A percentile compares a stretch with the other conserved stretches of the same genome.
phyloP scores from a whole-genome alignment of 768 basidiomycete genomes.

The Lanmaoa rubissima region DNA sequence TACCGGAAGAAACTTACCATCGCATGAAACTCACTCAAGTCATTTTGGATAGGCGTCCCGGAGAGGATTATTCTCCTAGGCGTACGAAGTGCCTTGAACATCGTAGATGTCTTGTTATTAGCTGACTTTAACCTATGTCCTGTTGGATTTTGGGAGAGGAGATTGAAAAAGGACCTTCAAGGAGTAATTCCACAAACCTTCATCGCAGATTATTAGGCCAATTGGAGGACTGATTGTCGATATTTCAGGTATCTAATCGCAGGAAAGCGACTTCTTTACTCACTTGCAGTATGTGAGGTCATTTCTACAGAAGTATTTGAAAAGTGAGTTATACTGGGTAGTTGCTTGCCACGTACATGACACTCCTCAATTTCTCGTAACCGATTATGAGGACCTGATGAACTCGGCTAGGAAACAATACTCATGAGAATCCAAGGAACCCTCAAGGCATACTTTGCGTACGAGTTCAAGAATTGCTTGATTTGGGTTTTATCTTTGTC shows the following conservation, averaged over 20 bases:
- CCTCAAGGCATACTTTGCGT: conserved; percentile 24
- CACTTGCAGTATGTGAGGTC: conserved; percentile 67
- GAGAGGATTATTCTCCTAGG: conserved; percentile 83
- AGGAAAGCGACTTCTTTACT: conserved; percentile 19
- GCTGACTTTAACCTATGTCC: conserved; percentile 93
- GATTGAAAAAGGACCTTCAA: not conserved
- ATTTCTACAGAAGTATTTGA: conserved; percentile 34
- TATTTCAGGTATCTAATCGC: not conserved
- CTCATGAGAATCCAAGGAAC: not conserved
- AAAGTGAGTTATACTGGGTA: not conserved
- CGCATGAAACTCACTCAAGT: conserved; percentile 90
- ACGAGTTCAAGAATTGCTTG: conserved; percentile 76
- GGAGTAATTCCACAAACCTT: conserved; percentile 49
- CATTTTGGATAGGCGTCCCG: conserved; percentile 97
- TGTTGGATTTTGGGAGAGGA: conserved; percentile 25
- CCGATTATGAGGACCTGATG: conserved; percentile 92
- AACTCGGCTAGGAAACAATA: conserved; percentile 45
- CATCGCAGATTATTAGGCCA: conserved; percentile 92
- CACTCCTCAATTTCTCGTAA: conserved; percentile 84
- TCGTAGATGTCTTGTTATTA: conserved; percentile 83
- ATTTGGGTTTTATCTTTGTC: conserved; percentile 56
- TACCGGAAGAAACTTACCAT: conserved; percentile 61
- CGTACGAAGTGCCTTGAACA: conserved; percentile 79
- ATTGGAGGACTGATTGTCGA: conserved; percentile 68
- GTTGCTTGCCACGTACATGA: conserved; percentile 57